Conservation (phyloP, 2,329 filamentous ascomycete genomes). For the Aspergillus pseudoglaucus region DNA sequence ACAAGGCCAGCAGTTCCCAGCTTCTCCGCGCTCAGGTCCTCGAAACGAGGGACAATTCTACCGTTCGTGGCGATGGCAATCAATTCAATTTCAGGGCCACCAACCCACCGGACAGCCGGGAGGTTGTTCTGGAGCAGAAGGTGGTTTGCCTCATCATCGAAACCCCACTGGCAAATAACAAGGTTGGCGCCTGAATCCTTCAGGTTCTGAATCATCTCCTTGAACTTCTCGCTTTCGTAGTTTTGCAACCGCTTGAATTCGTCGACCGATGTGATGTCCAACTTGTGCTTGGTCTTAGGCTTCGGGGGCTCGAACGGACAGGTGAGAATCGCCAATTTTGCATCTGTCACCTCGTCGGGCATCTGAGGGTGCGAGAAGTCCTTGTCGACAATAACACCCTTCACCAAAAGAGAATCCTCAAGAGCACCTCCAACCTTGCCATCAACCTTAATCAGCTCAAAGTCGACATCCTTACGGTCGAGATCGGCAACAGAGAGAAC, state of each 20-base stretch:
- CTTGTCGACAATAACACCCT: slow-evolving; percentile 98
- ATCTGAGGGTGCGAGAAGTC: slow-evolving; percentile 99
- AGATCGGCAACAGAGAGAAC: slow-evolving; percentile 94
- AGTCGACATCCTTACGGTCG: slow-evolving; percentile 94
- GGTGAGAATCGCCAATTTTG: slow-evolving; percentile 94
- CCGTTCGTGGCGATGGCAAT: slow-evolving; percentile 99
- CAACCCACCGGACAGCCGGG: slow-evolving; percentile 95
- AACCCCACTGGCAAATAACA: slow-evolving; percentile 98
- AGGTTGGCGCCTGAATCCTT: slow-evolving; percentile 96
- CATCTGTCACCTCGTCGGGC: slow-evolving; percentile 89
- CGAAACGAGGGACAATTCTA: slow-evolving; percentile 93
- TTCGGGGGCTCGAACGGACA: slow-evolving; percentile 98
- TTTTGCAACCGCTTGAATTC: slow-evolving; percentile 97
- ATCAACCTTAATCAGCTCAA: slow-evolving; percentile 98
- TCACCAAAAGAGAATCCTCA: slow-evolving; percentile 89
- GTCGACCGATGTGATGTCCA: slow-evolving; percentile 93
- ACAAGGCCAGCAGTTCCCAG: slow-evolving; percentile 85
- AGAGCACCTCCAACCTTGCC: slow-evolving; percentile 93
- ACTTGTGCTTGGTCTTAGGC: slow-evolving; percentile 99
- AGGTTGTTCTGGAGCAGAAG: slow-evolving; percentile 91
- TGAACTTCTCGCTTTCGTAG: slow-evolving; percentile 94
- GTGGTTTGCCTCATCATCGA: slow-evolving; percentile 98
- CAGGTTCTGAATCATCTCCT: slow-evolving; percentile 98
- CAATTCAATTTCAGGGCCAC: slow-evolving; percentile 94
- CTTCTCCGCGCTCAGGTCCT: slow-evolving; percentile 86